Evolutionary conservation across 306 rosid species (phyloP), one percentile per base, ranked within the genome.

Genomic region (Cyamopsis tetragonoloba): DNA sequence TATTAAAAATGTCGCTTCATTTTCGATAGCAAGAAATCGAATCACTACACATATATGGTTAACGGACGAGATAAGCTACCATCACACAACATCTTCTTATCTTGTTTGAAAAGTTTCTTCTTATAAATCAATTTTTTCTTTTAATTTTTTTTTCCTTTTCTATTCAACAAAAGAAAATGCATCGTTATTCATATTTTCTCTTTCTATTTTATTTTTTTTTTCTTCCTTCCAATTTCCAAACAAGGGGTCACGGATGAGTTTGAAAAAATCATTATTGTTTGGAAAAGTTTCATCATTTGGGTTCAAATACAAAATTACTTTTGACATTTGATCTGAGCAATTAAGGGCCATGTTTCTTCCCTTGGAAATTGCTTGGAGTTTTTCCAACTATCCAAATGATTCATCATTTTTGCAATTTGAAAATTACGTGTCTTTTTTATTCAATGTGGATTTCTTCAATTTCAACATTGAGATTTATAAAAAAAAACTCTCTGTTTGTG

Each of bases 221-320:
- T n/a, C n/a, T n/a, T n/a, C n/a, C n/a, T n/a, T n/a, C n/a, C n/a
- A n/a, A n/a, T n/a, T n/a, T n/a, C n/a, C n/a, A n/a, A n/a, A n/a
- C n/a, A n/a, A n/a, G n/a, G n/a, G n/a, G n/a, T n/a, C n/a, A 47
- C 72, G 79, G 73, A 75, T 71, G 34, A 81, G 68, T 78, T 67
- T 70, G 41, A 70, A 69, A n/a, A 72, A 76, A 50, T 56, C 85
- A 73, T 74, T 81, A 80, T 82, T 82, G 51, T 79, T 76, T 78
- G 73, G 80, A 80, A 88, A 86, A 86, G 81, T 79, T 81, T 57
- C 86, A 70, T 82, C 38, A 69, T 78, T 72, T 75, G 79, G 67
- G 65, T 67, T 42, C 82, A 66, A 53, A 67, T 72, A 56, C 80
- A 77, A 59, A 57, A 27, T 63, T 61, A 70, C 80, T 70, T 67